Conservation (phyloP, 352 stramenopile species). For the Pythium aquatile region DNA sequence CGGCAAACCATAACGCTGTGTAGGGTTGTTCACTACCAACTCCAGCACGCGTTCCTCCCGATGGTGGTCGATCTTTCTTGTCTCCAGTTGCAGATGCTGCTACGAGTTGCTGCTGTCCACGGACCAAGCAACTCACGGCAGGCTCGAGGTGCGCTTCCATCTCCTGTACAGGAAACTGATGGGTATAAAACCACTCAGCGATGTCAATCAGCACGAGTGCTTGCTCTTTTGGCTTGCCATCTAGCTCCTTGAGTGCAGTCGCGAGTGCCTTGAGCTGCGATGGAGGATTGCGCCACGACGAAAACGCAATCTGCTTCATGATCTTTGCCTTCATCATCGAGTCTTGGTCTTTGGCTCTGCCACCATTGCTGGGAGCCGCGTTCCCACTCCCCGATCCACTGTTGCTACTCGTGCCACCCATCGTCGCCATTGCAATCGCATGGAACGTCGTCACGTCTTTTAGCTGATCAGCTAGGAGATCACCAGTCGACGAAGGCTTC, state of each 20-base stretch:
- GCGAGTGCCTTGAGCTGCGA: conserved; percentile 58
- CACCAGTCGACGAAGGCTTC: neutral
- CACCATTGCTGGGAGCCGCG: conserved; percentile 6
- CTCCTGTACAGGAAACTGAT: conserved; percentile 58
- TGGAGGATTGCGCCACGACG: conserved; percentile 52
- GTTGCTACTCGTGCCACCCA: conserved; percentile 34
- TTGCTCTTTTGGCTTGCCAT: conserved; percentile 59
- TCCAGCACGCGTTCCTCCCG: neutral
- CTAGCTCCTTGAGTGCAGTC: conserved; percentile 56
- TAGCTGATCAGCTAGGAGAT: conserved; percentile 27
- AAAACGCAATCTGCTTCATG: conserved; percentile 61
- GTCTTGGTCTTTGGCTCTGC: conserved; percentile 42
- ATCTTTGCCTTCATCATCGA: conserved; percentile 59
- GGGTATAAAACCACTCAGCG: conserved; percentile 83
- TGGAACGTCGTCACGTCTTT: conserved; percentile 55
- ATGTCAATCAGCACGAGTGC: conserved; percentile 72
- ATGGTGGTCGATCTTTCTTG: neutral
- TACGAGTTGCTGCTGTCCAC: conserved; percentile 24
- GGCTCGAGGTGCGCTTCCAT: conserved; percentile 53
- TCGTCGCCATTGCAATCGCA: conserved; percentile 58
- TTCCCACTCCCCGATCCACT: conserved; percentile 9
- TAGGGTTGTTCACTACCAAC: conserved; percentile 19
- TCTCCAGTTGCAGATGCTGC: conserved; percentile 4
- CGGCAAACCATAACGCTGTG: conserved; percentile 48
- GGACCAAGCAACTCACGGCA: conserved; percentile 44